Evolutionary conservation across 768 basidiomycete genomes (phyloP).

Genomic region (Lentinula sp.): DNA sequence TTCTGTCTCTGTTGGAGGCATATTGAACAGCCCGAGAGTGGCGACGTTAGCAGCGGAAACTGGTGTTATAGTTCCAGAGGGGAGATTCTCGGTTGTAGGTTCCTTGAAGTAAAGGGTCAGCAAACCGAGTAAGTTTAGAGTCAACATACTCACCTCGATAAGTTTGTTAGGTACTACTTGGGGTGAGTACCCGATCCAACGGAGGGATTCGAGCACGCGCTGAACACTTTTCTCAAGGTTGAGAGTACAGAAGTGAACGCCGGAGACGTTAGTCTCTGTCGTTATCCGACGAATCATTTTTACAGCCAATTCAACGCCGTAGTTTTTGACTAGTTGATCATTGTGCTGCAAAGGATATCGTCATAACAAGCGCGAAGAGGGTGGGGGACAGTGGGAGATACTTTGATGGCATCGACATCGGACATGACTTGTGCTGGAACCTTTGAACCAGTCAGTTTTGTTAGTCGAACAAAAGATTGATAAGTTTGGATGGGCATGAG

Average conservation of each 20-base stretch:
- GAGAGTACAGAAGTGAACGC: slow-evolving; percentile 93
- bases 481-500: slow-evolving; percentile 99
- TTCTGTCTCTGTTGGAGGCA: slow-evolving; percentile 46
- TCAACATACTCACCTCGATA: slow-evolving; percentile 44
- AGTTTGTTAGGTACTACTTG: slow-evolving; percentile 48
- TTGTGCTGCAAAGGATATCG: slow-evolving; percentile 57
- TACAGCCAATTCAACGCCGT: slow-evolving; percentile 82
- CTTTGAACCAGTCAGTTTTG: slow-evolving; percentile 78
- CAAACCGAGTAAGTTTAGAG: not conserved
- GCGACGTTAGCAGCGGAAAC: slow-evolving; percentile 60
- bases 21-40: slow-evolving; percentile 43
- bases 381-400: slow-evolving; percentile 25
- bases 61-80: slow-evolving; percentile 47
- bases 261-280: slow-evolving; percentile 50
- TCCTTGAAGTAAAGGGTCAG: slow-evolving; percentile 25
- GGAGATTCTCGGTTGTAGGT: slow-evolving; percentile 23
- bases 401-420: slow-evolving; percentile 71
- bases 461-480: slow-evolving; percentile 85
- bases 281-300: slow-evolving; percentile 66
- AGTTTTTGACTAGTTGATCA: slow-evolving; percentile 91
- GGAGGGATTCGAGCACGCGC: slow-evolving; percentile 72
- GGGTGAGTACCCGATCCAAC: slow-evolving; percentile 55
- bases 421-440: slow-evolving; percentile 65
- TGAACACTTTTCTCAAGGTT: slow-evolving; percentile 96
- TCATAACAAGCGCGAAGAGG: not conserved